These are phyloP conservation scores for Theobroma grandiflorum DNA, from an alignment of 441 rosid species.

Conservation along the genomic window DNA sequence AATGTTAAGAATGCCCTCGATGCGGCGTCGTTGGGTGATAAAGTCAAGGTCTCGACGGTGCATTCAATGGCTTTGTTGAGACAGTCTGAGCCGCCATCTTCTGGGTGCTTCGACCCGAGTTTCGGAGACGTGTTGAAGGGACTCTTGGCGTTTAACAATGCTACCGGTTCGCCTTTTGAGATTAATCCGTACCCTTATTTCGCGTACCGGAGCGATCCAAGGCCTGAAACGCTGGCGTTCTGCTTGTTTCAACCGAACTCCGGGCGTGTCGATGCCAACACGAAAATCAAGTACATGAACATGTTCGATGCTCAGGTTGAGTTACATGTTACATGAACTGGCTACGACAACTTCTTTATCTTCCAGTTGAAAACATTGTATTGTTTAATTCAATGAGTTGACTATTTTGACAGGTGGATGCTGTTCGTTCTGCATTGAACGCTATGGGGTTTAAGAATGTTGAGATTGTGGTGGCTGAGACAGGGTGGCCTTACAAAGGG, in stretches of 20 bases:
- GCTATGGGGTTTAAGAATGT: constrained; percentile 70
- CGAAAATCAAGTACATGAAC: constrained; percentile 85
- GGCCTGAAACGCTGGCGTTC: constrained; percentile 80
- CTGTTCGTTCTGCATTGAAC: constrained; percentile 69
- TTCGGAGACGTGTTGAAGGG: constrained; percentile 69
- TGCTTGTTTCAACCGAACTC: constrained; percentile 84
- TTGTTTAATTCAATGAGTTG: not conserved
- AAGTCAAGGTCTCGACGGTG: constrained; percentile 84
- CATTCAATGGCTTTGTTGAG: constrained; percentile 78
- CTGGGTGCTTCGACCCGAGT: constrained; percentile 60
- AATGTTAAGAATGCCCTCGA: constrained; percentile 75
- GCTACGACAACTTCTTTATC: not conserved
- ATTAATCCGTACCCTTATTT: constrained; percentile 90
- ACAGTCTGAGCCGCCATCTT: constrained; percentile 83
- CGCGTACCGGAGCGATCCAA: constrained; percentile 76
- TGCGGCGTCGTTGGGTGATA: constrained; percentile 60
- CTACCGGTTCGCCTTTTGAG: constrained; percentile 79
- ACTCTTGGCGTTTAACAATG: constrained; percentile 64
- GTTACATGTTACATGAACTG: constrained; percentile 12
- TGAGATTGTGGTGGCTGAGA: constrained; percentile 91
- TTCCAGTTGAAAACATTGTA: not conserved
- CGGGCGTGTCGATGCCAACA: constrained; percentile 73
- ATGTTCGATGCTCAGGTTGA: constrained; percentile 96
- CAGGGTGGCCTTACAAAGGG: constrained; percentile 98
- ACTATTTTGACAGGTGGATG: constrained; percentile 67